phyloP scores from a whole-genome alignment of 805 yeast species.

The Ogataea pilisensis region DNA sequence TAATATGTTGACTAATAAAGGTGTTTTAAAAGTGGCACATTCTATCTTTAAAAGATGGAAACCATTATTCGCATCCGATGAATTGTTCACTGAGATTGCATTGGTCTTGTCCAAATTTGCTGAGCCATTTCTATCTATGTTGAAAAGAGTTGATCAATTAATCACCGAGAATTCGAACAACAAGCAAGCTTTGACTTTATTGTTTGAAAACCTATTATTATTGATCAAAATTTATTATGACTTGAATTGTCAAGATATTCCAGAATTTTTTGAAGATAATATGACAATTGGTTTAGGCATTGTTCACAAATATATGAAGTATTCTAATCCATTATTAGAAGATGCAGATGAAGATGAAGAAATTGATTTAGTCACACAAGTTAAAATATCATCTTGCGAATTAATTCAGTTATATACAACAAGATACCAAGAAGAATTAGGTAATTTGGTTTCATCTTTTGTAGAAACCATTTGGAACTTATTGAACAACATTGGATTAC shows the following conservation, averaged over 20 bases:
- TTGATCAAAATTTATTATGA: constrained; percentile 84
- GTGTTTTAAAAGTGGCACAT: constrained; percentile 88
- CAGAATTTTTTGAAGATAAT: constrained; percentile 96
- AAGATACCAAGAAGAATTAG: constrained; percentile 89
- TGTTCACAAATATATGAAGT: constrained; percentile 74
- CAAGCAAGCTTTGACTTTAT: constrained; percentile 46
- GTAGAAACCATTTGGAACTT: constrained; percentile 81
- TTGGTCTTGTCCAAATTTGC: constrained; percentile 82
- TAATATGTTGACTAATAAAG: constrained; percentile 74
- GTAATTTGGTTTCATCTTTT: constrained; percentile 68
- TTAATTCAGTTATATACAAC: constrained; percentile 80
- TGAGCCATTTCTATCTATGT: constrained; percentile 68
- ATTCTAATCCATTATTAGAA: constrained; percentile 49
- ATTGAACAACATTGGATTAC: constrained; percentile 58
- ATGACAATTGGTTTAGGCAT: constrained; percentile 71
- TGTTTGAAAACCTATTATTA: constrained; percentile 67
- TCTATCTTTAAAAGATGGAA: constrained; percentile 97
- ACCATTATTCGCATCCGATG: constrained; percentile 89
- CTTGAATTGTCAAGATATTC: constrained; percentile 95
- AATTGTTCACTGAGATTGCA: constrained; percentile 79
- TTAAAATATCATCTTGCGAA: constrained; percentile 81
- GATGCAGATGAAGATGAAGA: constrained; percentile 64
- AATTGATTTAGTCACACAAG: constrained; percentile 62
- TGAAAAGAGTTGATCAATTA: constrained; percentile 61
- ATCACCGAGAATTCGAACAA: constrained; percentile 46